A percentile compares a stretch with the other conserved stretches of the same genome.
These are phyloP conservation scores for Clarireedia monteithiana DNA, from an alignment of 2,329 filamentous ascomycete species.

Conservation along the genomic window DNA sequence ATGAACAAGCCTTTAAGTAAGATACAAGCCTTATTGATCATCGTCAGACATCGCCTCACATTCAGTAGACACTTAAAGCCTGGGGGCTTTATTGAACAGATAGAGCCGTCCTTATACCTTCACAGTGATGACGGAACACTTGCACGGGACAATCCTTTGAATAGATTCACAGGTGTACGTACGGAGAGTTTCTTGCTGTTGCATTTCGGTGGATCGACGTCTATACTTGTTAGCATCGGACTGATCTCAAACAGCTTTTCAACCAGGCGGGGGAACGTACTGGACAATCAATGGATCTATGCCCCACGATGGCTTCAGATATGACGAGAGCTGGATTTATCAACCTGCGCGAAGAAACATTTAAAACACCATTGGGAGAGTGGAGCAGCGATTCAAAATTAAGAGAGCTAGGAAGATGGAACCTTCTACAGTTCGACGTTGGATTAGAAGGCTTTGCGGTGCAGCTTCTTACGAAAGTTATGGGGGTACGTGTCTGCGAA, in stretches of 20 bases:
- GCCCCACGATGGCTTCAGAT: slow-evolving; percentile 16
- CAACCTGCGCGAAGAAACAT: slow-evolving; percentile 25
- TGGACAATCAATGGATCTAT: slow-evolving; percentile 31
- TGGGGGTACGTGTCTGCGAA: slow-evolving; percentile 19
- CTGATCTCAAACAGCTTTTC: slow-evolving; percentile 29
- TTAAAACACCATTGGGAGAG: slow-evolving; percentile 27
- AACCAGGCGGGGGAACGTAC: slow-evolving; percentile 33
- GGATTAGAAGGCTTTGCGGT: slow-evolving; percentile 24
- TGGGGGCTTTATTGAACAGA: slow-evolving; percentile 31
- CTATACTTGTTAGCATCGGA: neutral
- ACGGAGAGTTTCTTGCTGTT: neutral
- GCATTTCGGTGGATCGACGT: neutral
- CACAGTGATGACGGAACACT: slow-evolving; percentile 41
- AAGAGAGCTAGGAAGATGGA: slow-evolving; percentile 24
- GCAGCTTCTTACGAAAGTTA: slow-evolving; percentile 19
- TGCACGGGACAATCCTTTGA: slow-evolving; percentile 31
- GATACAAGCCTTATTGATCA: slow-evolving; percentile 4
- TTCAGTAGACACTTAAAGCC: slow-evolving; percentile 28
- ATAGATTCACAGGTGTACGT: slow-evolving; percentile 32
- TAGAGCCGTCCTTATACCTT: slow-evolving; percentile 23
- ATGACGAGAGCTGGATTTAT: slow-evolving; percentile 26
- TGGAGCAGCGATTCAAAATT: slow-evolving; percentile 29
- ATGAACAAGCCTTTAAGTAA: slow-evolving; percentile 42
- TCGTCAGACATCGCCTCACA: too few species aligned
- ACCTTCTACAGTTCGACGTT: slow-evolving; percentile 17